Evolutionary conservation across 768 basidiomycete genomes (phyloP), one percentile per base, ranked within the genome.

Genomic region (Lentinula raphanica): DNA sequence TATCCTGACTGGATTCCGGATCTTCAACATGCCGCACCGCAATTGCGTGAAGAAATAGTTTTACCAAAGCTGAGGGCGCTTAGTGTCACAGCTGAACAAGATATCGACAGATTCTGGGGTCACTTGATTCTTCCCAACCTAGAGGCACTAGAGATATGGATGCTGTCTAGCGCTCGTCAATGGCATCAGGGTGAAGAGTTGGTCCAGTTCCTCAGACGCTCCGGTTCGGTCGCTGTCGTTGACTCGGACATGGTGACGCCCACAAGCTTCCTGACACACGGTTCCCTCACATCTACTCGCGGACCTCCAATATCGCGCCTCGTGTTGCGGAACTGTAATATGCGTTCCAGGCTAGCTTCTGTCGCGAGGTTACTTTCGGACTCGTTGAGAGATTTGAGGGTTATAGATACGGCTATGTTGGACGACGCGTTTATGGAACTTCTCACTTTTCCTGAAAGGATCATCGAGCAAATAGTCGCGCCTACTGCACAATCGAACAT

Each of bases 131-230:
- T 28, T n/a, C 53, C 53, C 17, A 54, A 40, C 23, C 38, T 54
- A 9, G 38, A 28, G 25, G 38, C 39, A 15, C 9, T 54, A 28
- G 38, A 54, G 23, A 25, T 54, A 17, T 42, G 38, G 13, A 54
- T 54, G 53, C 12, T 54, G 21, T 39, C 32, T 50, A 31, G 32
- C 19, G 19, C 53, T 39, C 21, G 53, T 25, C 53, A 42, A 40
- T 54, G 53, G 53, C 53, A 54, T 42, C 53, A 54, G 38, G 40
- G 38, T 21, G 40, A 54, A n/a, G 53, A 38, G 13, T 54, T 39
- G 21, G 27, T 42, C 17, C 53, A 39, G 15, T 54, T 54, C 23
- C 25, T 54, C 15, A 38, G n/a, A 19, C 53, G 53, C 28, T 54
- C 53, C 4, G 53, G 38, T 17, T 53, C 23, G 13, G 23, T 53